These are phyloP conservation scores for Colletotrichum zoysiae DNA, from an alignment of 2,329 filamentous ascomycete species.

Conservation along the genomic window DNA sequence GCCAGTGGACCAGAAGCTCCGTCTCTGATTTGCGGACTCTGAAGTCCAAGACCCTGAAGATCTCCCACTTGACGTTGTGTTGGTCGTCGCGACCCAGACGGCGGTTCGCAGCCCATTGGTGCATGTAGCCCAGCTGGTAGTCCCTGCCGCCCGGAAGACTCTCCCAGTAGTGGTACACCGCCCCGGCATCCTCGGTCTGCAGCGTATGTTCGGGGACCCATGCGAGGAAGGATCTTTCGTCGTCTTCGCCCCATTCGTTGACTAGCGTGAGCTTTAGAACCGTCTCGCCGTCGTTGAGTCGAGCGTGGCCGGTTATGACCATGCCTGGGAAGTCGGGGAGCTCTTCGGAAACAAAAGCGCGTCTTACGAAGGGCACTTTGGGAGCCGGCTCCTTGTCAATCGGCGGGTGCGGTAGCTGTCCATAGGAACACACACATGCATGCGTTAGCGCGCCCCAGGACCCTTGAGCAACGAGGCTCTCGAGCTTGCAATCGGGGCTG, in stretches of 20 bases:
- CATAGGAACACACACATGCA: no score
- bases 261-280: neutral
- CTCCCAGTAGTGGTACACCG: neutral
- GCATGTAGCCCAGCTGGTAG: neutral
- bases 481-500: neutral
- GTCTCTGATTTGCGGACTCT: neutral
- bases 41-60: neutral
- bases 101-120: neutral
- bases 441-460: neutral
- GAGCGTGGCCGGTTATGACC: neutral
- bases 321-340: neutral
- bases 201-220: neutral
- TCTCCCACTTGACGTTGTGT: neutral
- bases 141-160: neutral
- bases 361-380: neutral
- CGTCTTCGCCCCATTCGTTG: neutral
- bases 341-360: neutral
- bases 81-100: neutral
- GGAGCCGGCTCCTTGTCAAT: neutral
- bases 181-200: neutral
- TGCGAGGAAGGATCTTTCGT: neutral
- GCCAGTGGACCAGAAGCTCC: neutral
- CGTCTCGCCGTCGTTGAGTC: neutral
- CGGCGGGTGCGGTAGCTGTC: neutral
- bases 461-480: neutral